Evolutionary conservation across 1,139 yeast species (phyloP), one percentile per base, ranked within the genome.

Genomic region (Zygosaccharomyces sapae): DNA sequence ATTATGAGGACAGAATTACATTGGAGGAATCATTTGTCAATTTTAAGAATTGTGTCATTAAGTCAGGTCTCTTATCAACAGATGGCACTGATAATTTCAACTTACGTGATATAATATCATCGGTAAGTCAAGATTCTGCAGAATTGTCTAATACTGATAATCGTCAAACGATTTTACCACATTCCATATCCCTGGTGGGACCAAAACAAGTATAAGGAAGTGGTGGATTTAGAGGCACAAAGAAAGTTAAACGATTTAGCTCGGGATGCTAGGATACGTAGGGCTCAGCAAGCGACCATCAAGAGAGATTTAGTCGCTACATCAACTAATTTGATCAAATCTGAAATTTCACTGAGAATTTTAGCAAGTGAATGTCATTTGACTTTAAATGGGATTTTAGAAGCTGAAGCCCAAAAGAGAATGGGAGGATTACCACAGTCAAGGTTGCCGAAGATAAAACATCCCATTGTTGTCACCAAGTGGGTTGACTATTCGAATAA

Each of bases 401-500:
- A 68, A 48, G 69, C 73, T 6, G 74, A 71, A 51, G 71, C 73
- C 31, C 73, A 70, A 50, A 66, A 71, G 25, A 67, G 69, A 55
- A 68, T 70, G 70, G 66, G 67, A 27, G 66, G 66, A 5, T 48
- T 62, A 44, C 69, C 64, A 31, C 62, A 55, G 46, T 58, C 66
- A 18, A 46, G 65, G 48, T 49, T 60, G 33, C 61, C 67, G 18
- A 57, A 57, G 33, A 52, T 79, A 56, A 82, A 77, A 56, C 79
- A 79, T 54, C 92, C 92, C 10, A 77, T 83, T 13, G 79, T 86
- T 53, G 83, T 92, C 43, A 85, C 95, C 54, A 90, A 90, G 66
- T 92, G 99, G 99, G 98, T 94, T 27, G 98, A 92, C 67, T 92
- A 92, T 66, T 86, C 96, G 36, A 89, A 90, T 70, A 88, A 86